Evolutionary conservation across 768 basidiomycete species (phyloP).

Genomic region (Tylopilus plumbeoviolaceoides): DNA sequence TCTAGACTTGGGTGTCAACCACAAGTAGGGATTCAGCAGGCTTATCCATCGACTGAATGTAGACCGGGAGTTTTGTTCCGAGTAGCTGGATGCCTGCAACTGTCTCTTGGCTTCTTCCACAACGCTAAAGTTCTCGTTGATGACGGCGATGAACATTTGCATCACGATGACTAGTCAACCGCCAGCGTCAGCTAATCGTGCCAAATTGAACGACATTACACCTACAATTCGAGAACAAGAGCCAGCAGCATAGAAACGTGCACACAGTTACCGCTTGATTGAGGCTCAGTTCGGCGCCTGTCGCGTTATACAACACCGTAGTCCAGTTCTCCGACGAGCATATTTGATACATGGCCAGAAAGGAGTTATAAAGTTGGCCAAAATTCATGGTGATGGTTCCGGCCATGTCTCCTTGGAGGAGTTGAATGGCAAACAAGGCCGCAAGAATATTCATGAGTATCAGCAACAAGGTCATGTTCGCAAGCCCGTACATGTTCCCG

Average conservation of each 20-base stretch:
- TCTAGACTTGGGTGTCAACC: constrained; percentile 69
- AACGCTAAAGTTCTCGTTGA: constrained; percentile 92
- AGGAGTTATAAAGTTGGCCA: constrained; percentile 78
- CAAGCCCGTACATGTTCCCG: constrained; percentile 86
- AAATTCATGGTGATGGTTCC: constrained; percentile 61
- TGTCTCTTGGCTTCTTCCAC: constrained; percentile 87
- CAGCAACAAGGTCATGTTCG: constrained; percentile 90
- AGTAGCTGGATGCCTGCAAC: constrained; percentile 72
- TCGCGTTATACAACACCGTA: constrained; percentile 60
- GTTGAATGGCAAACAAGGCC: constrained; percentile 77
- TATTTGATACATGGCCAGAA: constrained; percentile 83
- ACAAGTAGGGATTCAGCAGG: constrained; percentile 83
- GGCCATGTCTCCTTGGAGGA: constrained; percentile 78
- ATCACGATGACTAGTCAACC: constrained; percentile 69
- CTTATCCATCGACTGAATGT: constrained; percentile 57
- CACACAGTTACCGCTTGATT: constrained; percentile 69
- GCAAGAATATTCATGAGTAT: constrained; percentile 83
- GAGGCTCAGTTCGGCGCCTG: constrained; percentile 54
- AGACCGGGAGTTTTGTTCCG: constrained; percentile 54
- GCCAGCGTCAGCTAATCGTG: constrained; percentile 1
- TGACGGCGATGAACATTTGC: constrained; percentile 96
- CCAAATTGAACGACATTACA: neutral
- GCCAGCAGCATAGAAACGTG: constrained; percentile 76
- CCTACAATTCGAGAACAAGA: constrained; percentile 90
- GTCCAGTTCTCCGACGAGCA: constrained; percentile 96